Percentiles rank a stretch among this genome's conserved stretches.
Evolutionary conservation across 2,329 filamentous ascomycete genomes (phyloP).

Genomic region (Talaromyces sp.): DNA sequence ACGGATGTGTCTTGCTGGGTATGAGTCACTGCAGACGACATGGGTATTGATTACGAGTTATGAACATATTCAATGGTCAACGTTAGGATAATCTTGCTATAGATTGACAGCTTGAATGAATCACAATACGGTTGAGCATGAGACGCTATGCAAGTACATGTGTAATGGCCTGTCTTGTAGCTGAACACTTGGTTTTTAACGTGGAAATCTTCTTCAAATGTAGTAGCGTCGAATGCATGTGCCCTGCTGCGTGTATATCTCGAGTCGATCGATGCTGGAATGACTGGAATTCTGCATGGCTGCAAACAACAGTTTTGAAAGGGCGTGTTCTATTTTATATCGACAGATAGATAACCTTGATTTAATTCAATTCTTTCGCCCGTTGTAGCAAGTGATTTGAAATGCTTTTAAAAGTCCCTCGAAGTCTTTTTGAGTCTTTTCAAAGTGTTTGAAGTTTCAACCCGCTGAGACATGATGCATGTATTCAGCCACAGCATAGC

Average conservation of each 20-base stretch:
- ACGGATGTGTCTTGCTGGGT: neutral
- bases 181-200: too few species aligned
- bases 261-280: neutral
- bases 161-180: too few species aligned
- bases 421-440: too few species aligned
- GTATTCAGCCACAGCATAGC: neutral
- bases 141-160: neutral
- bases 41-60: neutral
- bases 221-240: neutral
- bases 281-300: neutral
- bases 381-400: too few species aligned
- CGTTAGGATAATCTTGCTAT: neutral
- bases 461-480: neutral
- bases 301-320: neutral
- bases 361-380: too few species aligned
- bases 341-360: neutral
- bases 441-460: neutral
- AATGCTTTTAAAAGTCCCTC: too few species aligned
- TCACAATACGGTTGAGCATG: neutral
- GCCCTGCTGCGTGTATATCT: neutral
- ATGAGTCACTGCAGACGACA: neutral
- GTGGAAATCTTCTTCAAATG: too few species aligned
- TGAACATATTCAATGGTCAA: neutral
- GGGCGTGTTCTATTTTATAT: neutral
- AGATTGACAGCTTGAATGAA: neutral